These are phyloP conservation scores for Claviceps sp. DNA, from an alignment of 2,329 filamentous ascomycete genomes.

Conservation along the genomic window DNA sequence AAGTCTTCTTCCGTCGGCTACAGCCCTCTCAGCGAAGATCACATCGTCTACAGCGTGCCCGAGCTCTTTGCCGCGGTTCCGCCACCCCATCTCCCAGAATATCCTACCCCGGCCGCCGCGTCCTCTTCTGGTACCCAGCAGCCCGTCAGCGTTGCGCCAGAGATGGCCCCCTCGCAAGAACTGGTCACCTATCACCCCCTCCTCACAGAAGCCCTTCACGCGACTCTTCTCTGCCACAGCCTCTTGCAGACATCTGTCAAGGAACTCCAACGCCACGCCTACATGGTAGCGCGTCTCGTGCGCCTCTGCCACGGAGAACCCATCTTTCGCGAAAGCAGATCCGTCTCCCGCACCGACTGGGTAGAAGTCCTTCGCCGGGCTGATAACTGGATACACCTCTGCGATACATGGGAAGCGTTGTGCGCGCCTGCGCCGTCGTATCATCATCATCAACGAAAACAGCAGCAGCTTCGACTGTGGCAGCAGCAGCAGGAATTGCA, in stretches of 20 bases:
- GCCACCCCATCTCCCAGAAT: conserved; percentile 52
- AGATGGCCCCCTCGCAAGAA: conserved; percentile 19
- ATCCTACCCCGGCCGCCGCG: conserved; percentile 29
- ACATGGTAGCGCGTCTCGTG: conserved; percentile 66
- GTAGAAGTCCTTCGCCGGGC: conserved; percentile 56
- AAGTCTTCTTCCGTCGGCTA: not conserved
- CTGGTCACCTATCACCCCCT: conserved; percentile 62
- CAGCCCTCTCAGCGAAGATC: conserved; percentile 13
- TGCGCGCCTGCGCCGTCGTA: conserved; percentile 34
- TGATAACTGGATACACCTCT: conserved; percentile 53
- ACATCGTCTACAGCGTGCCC: conserved; percentile 34
- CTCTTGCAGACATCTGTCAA: conserved; percentile 66
- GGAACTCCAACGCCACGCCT: conserved; percentile 64
- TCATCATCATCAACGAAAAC: not conserved
- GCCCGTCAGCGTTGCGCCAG: not conserved
- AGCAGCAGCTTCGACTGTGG: not conserved
- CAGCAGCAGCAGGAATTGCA: not conserved
- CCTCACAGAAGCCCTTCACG: conserved; percentile 65
- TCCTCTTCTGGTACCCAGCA: too few relatives aligned
- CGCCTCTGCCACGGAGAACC: conserved; percentile 69
- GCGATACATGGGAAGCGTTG: conserved; percentile 54
- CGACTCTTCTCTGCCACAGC: conserved; percentile 64
- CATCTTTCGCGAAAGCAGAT: conserved; percentile 60
- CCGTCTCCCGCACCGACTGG: conserved; percentile 66
- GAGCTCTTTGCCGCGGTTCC: conserved; percentile 59